A percentile compares a stretch with the other conserved stretches of the same genome.
Evolutionary conservation across 164 flowering plant species (phyloP).

Genomic region (Kingdonia uniflora): DNA sequence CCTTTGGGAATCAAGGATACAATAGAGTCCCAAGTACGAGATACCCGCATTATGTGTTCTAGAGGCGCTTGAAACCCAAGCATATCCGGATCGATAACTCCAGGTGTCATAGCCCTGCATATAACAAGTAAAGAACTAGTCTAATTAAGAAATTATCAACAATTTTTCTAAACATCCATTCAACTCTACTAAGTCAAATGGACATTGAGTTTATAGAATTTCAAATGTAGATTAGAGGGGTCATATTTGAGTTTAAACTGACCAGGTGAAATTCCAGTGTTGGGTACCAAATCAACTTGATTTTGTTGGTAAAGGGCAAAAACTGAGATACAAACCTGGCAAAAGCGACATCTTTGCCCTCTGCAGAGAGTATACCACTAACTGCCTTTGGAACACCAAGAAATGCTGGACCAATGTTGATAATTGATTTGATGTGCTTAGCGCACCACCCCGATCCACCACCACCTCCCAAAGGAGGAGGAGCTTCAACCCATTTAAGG

Average conservation of each 20-base stretch:
- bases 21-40: constrained; percentile 70
- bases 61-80: constrained; percentile 46
- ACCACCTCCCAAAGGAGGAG: constrained; percentile 62
- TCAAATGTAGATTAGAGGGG: no score
- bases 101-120: constrained; percentile 65
- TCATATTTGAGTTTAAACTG: no score
- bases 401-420: constrained; percentile 70
- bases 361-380: constrained; percentile 48
- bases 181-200: no score
- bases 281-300: no score
- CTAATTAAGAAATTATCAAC: not conserved
- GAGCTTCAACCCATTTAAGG: constrained; percentile 73
- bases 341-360: constrained; percentile 51
- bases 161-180: not conserved
- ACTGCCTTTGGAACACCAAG: constrained; percentile 74
- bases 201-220: no score
- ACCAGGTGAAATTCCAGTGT: no score
- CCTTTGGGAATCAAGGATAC: constrained; percentile 72
- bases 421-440: constrained; percentile 58
- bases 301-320: not conserved
- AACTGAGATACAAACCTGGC: constrained; percentile 34
- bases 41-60: constrained; percentile 45
- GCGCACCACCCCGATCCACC: constrained; percentile 67
- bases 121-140: constrained; percentile 3
- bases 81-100: constrained; percentile 46